Evolutionary conservation across 202 grass and related monocot genomes (phyloP).

Genomic region (Zizania palustris): DNA sequence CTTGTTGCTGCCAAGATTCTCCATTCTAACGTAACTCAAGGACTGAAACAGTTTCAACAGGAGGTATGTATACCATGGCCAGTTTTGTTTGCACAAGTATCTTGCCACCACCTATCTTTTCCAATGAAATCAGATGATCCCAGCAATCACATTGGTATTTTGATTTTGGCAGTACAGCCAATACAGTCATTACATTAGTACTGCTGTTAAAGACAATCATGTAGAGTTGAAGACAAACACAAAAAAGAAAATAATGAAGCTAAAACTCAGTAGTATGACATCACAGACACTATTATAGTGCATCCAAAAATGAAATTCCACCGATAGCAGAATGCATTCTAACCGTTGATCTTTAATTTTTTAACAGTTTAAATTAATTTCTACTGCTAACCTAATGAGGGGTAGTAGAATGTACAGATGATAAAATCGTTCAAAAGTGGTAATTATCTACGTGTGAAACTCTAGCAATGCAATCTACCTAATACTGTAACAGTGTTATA

Average conservation of each 20-base stretch:
- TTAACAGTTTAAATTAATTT: too few species aligned
- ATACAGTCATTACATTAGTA: not conserved
- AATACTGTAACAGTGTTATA: too few species aligned
- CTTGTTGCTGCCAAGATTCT: constrained; percentile 76
- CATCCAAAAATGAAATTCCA: not conserved
- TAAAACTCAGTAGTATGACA: not conserved
- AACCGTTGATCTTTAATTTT: too few species aligned
- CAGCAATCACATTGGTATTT: not conserved
- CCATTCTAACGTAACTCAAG: constrained; percentile 71
- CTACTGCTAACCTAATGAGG: too few species aligned
- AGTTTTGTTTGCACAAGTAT: constrained; percentile 29
- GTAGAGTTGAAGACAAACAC: not conserved
- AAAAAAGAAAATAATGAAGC: not conserved
- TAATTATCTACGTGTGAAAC: too few species aligned
- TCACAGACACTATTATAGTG: not conserved
- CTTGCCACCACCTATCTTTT: constrained; percentile 9
- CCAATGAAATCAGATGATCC: not conserved
- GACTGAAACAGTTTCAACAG: constrained; percentile 80
- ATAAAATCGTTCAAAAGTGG: too few species aligned
- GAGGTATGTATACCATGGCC: constrained; percentile 61
- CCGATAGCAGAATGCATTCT: too few species aligned
- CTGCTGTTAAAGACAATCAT: not conserved
- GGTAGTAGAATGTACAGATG: too few species aligned
- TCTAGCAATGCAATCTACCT: too few species aligned
- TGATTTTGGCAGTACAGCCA: not conserved